Base-by-base conservation (phyloP, 495 filamentous ascomycete genomes). In the Podospora conica region DNA sequence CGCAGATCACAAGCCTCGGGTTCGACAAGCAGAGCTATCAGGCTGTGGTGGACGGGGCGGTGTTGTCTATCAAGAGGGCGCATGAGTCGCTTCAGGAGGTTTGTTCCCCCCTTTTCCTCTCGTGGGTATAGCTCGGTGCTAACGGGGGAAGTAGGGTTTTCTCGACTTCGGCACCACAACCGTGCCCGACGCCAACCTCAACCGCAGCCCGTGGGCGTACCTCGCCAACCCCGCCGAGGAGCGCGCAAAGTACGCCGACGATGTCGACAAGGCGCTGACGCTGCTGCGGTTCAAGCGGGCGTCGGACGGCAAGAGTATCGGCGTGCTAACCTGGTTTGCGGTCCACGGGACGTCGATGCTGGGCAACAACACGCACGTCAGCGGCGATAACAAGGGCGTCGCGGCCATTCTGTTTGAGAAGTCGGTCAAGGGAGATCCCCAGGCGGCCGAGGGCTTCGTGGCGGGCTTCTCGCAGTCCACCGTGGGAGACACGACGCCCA, bases 321-420 rank as follows among this genome's bases (percentile, higher is more conserved):
- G 90, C 33, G 81, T 95, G 3, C 72, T 98, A 58, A 96, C 91
- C 15, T 98, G 93, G 91, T 97, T 97, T 73, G 89, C 94, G 9
- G 91, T 92, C 10, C 94, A 98, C 72, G 95, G 95, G 12, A 98
- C 94, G 0, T 94, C 91, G 8, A 84, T 97, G 81, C 86, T 93
- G 56, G 90, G 90, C 64, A 97, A 98, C 76, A 97, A 98, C 73
- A 97, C 92, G 8, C 78, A 97, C 12, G 86, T 96, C 55, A 88
- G 92, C 4, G 95, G 92, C 10, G 94, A 98, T 74, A 98, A 98
- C 75, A 98, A 98, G 77, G 94, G 94, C 15, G 92, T 96, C 5
- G 95, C 94, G 21, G 93, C 94, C 1, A 87, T 88, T 68, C 77
- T 95, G 8, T 91, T 97, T 65, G 94, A 98, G 74, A 84, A 91